A percentile compares a stretch with the other conserved stretches of the same genome.
phyloP scores from a whole-genome alignment of 129 eudicot genomes.

The Cynara cardunculus region DNA sequence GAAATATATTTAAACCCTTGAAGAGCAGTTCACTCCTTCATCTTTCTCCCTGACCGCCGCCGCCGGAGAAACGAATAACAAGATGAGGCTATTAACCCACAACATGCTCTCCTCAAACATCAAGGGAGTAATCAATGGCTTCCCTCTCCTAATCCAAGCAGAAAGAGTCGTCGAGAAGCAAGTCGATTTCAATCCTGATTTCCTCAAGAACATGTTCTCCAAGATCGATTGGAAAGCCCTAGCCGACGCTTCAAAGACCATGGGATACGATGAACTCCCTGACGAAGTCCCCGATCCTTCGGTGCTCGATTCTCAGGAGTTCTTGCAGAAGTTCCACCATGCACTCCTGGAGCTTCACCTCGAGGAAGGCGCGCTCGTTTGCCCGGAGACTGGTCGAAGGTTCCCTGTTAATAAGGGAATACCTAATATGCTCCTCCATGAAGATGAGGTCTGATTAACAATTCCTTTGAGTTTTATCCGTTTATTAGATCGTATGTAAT shows the following conservation, averaged over 20 bases:
- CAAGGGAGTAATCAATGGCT: constrained; percentile 82
- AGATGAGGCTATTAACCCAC: constrained; percentile 86
- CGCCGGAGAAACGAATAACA: neutral
- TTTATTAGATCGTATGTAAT: constrained; percentile 3
- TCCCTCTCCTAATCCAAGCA: constrained; percentile 68
- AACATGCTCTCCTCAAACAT: constrained; percentile 92
- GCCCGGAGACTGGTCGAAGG: constrained; percentile 87
- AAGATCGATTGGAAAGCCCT: constrained; percentile 82
- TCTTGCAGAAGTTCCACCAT: constrained; percentile 71
- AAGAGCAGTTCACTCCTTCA: neutral
- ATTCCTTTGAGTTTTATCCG: neutral
- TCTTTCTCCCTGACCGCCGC: neutral
- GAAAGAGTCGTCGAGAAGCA: constrained; percentile 50
- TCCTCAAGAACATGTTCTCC: constrained; percentile 76
- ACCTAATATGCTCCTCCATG: constrained; percentile 95
- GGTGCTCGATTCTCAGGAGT: constrained; percentile 65
- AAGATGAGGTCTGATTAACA: constrained; percentile 69
- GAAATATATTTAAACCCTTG: constrained; percentile 11
- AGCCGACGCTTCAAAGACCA: constrained; percentile 55
- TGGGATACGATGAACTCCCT: constrained; percentile 79
- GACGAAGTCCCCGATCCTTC: constrained; percentile 53
- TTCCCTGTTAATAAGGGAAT: constrained; percentile 89
- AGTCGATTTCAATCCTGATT: constrained; percentile 69
- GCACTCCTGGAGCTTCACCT: constrained; percentile 86
- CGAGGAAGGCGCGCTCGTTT: constrained; percentile 88